Evolutionary conservation across 805 yeast genomes (phyloP).

Genomic region (Peterozyma xylosa): DNA sequence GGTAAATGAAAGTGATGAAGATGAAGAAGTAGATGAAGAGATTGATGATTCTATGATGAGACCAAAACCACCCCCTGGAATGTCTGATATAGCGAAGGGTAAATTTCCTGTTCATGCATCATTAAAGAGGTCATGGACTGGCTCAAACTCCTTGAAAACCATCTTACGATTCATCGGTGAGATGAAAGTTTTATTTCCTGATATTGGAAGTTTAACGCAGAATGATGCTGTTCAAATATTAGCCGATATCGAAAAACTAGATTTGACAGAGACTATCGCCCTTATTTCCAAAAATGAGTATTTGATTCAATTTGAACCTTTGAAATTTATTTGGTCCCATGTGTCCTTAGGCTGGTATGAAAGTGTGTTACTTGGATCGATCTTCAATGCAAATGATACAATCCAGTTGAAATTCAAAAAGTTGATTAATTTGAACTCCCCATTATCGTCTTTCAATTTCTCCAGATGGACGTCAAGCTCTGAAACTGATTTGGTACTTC

Average conservation of each 20-base stretch:
- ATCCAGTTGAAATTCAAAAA: conserved; percentile 54
- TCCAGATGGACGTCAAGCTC: conserved; percentile 18
- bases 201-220: conserved; percentile 14
- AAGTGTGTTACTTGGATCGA: conserved; percentile 53
- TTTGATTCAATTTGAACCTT: conserved; percentile 35
- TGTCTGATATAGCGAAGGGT: conserved; percentile 49
- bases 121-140: conserved; percentile 48
- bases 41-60: conserved; percentile 32
- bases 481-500: conserved; percentile 12
- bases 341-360: conserved; percentile 71
- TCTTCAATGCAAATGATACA: conserved; percentile 35
- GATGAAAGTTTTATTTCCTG: conserved; percentile 24
- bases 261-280: conserved; percentile 16
- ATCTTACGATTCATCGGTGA: conserved; percentile 28
- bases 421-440: conserved; percentile 36
- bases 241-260: conserved; percentile 31
- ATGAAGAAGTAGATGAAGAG: conserved; percentile 14
- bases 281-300: conserved; percentile 28
- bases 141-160: conserved; percentile 37
- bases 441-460: conserved; percentile 22
- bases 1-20: neutral
- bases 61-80: conserved; percentile 50
- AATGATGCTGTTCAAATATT: conserved; percentile 25
- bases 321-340: conserved; percentile 56
- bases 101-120: conserved; percentile 45